Base-by-base conservation (phyloP, 2,329 filamentous ascomycete genomes). In the Periconia sp. region DNA sequence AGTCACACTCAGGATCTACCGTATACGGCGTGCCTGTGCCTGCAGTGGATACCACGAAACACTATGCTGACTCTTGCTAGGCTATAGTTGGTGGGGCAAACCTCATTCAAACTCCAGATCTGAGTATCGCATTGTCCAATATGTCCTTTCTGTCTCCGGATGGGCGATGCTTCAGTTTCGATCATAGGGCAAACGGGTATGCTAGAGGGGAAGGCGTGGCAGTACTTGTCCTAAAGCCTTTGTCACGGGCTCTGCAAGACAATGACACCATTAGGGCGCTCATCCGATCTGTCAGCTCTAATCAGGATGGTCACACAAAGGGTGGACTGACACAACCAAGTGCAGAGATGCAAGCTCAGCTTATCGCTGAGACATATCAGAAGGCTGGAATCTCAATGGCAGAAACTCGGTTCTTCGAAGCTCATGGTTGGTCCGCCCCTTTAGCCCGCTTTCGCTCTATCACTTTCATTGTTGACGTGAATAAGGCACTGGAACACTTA, bases 181-280 rank as follows among this genome's bases (percentile, higher is more conserved):
- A 84, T 51, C 59, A 71, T 12, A 72, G 74, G 1, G 84, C 81
- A 12, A 79, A 80, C 41, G 85, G 85, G 0, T 88, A 86, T 56
- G 81, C 78, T 0, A 74, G 83, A 21, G 83, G 83, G 1, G 85
- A 87, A 53, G 84, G 83, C 0, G 71, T 81, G 2, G 52, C 44
- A 0, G 50, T 54, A 5, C 22, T 68, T 2, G 23, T 68, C 7
- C 45, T 68, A 11, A 66, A 67, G 24, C 47, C 40, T 3, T 48
- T 57, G 11, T 38, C 38, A 4, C 24, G 40, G 7, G 54, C 54
- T 2, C 37, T 56, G 8, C 18, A 30, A 2, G 59, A 64, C 33
- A 49, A 53, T 6, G 59, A 69, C 24, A 47, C 53, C 5, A 63
- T 68, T n/a, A 48, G 55, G 4, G 63, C 53, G n/a, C 33, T 66